Evolutionary conservation across 2,329 filamentous ascomycete genomes (phyloP), one percentile per base, ranked within the genome.

Genomic region (Penicillium palitans): DNA sequence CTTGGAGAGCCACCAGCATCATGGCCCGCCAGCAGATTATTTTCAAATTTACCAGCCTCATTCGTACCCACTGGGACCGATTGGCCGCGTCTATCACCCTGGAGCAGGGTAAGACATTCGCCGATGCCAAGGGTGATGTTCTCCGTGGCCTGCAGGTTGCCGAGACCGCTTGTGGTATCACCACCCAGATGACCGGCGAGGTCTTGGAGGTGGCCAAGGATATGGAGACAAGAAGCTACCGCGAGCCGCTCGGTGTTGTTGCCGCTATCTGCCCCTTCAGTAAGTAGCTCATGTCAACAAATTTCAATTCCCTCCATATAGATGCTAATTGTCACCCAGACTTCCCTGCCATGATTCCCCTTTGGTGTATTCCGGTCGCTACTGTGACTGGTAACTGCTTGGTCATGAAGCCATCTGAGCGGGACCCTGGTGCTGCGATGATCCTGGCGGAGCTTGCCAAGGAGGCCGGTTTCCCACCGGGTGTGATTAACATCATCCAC

Each of bases 281-380:
- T 84, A 70, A 76, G 81, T 78, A 25, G 2, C 4, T 12, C 15
- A 25, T 5, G 21, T 6, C 7, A n/a, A 31, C 10, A 8, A 45
- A 25, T 33, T 27, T 7, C 25, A 21, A 33, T 33, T 15, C 12
- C 47, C 7, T 46, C n/a, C n/a, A 13, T 33, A 42, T 19, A 51
- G 17, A 44, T 61, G 51, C 66, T 71, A 61, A 67, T 57, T 70
- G 31, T 35, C 31, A 55, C 46, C 15, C 60, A 84, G 83, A 88
- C 77, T 88, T 88, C 77, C 86, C 86, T 52, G 86, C 86, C 61
- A 89, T 89, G 86, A 88, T 89, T 73, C 86, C 86, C 12, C 79
- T 88, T 10, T 89, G 86, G 86, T 85, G 79, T 33, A 86, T 88
- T 41, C 86, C 86, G 9, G 80, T 87, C 61, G 85, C 86, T 39